A percentile compares a stretch with the other conserved stretches of the same genome.
These are phyloP conservation scores for Mrakia frigida DNA, from an alignment of 768 basidiomycete species.

Conservation along the genomic window DNA sequence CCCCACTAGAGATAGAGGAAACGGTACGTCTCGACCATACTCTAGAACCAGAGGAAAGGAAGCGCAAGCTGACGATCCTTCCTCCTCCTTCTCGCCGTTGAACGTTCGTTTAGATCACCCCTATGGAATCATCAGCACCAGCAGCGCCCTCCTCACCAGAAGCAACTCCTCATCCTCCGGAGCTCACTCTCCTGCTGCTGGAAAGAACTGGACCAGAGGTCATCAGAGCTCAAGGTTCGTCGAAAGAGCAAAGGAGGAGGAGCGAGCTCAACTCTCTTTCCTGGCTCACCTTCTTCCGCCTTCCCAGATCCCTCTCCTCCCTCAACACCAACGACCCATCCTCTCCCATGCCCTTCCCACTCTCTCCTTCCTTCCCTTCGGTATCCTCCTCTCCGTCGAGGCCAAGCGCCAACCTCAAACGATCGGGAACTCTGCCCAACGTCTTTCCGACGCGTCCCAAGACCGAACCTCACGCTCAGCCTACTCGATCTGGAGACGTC, in stretches of 20 bases:
- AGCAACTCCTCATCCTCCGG: neutral
- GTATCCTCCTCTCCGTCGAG: neutral
- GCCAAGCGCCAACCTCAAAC: neutral
- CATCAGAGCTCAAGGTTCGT: constrained; percentile 14
- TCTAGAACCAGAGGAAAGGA: neutral
- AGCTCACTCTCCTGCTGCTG: neutral
- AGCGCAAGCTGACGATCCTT: neutral
- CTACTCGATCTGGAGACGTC: neutral
- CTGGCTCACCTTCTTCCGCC: neutral
- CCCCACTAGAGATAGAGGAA: neutral
- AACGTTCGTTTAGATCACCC: neutral
- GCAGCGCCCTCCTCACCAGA: neutral
- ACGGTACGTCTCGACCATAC: neutral
- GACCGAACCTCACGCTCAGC: neutral
- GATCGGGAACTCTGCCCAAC: neutral
- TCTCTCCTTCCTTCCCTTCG: neutral
- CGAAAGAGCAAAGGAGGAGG: neutral
- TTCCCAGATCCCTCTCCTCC: constrained; percentile 2
- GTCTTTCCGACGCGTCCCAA: neutral
- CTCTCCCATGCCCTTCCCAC: neutral
- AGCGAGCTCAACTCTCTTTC: neutral
- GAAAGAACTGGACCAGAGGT: constrained; percentile 1
- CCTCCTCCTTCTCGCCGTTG: neutral
- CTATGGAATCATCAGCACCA: constrained; percentile 4
- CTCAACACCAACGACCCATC: neutral